Percentiles rank a stretch among this genome's conserved stretches.
These are phyloP conservation scores for Quercus lobata DNA, from an alignment of 331 rosid species.

Conservation along the genomic window DNA sequence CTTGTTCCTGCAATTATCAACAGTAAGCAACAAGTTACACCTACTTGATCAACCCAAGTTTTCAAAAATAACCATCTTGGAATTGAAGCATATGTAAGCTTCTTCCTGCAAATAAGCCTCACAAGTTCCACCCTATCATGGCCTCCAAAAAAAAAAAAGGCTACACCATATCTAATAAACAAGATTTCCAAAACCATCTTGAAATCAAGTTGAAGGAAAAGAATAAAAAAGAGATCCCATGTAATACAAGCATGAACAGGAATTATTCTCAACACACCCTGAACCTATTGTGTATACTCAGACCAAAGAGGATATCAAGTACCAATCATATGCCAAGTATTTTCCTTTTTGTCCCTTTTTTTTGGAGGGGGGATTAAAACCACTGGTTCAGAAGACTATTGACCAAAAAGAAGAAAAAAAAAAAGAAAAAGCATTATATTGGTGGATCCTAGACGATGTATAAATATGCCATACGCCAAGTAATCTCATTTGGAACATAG, in stretches of 20 bases:
- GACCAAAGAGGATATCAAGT: not conserved
- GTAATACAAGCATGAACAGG: no score
- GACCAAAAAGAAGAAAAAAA: no score
- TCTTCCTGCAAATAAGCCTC: no score
- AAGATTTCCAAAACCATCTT: not conserved
- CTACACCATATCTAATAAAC: not conserved
- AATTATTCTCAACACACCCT: not conserved
- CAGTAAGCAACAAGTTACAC: slow-evolving; percentile 12
- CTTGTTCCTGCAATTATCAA: slow-evolving; percentile 59
- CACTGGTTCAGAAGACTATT: no score
- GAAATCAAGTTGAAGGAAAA: not conserved
- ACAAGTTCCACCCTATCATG: slow-evolving; percentile 1
- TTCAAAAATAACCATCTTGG: no score
- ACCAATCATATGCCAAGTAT: not conserved
- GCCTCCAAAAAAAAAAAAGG: slow-evolving; percentile 1
- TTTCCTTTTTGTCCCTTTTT: not conserved
- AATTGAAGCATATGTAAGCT: no score
- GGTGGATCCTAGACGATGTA: no score
- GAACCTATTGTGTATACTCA: not conserved
- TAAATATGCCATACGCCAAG: not conserved
- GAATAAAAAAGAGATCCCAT: no score
- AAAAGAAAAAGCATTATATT: no score
- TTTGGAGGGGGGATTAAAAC: not conserved
- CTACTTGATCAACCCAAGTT: no score
- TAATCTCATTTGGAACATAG: not conserved